Conservation (phyloP, 192 early-diverging fungal species). For the Gonapodya prolifera region DNA sequence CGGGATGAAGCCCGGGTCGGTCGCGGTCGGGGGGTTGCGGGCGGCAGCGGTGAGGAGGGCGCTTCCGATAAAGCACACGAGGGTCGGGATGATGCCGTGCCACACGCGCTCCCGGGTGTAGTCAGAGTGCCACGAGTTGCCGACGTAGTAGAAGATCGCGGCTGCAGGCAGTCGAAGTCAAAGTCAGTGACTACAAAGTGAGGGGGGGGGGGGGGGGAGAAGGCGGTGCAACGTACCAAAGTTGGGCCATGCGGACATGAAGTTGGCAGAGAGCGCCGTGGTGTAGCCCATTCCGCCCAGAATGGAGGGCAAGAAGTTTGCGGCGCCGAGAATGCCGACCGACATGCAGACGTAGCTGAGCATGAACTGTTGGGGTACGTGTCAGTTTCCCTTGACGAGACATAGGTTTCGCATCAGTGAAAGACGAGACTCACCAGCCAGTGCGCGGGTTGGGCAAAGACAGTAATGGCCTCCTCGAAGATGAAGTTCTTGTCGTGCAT, state of each 20-base stretch:
- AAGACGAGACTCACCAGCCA: neutral
- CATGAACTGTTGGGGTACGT: neutral
- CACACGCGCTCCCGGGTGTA: constrained; percentile 13
- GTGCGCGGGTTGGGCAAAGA: neutral
- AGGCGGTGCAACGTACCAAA: neutral
- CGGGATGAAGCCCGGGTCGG: neutral
- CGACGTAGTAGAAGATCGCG: constrained; percentile 21
- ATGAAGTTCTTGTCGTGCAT: neutral
- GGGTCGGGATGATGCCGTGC: neutral
- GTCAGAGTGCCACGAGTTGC: constrained; percentile 34
- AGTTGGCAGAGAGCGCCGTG: neutral
- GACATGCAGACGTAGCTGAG: neutral
- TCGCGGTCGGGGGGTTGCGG: neutral
- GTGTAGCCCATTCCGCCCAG: neutral
- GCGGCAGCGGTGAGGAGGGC: neutral
- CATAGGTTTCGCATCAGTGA: neutral
- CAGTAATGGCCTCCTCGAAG: neutral
- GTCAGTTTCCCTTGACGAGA: no score
- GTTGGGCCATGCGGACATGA: neutral
- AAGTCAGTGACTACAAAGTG: no score
- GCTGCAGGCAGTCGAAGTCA: no score
- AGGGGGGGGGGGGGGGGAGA: neutral
- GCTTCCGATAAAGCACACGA: neutral
- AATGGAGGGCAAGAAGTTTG: neutral
- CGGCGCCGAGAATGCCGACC: neutral